Conservation (phyloP, 2,329 filamentous ascomycete species). For the Penicillium olsonii region DNA sequence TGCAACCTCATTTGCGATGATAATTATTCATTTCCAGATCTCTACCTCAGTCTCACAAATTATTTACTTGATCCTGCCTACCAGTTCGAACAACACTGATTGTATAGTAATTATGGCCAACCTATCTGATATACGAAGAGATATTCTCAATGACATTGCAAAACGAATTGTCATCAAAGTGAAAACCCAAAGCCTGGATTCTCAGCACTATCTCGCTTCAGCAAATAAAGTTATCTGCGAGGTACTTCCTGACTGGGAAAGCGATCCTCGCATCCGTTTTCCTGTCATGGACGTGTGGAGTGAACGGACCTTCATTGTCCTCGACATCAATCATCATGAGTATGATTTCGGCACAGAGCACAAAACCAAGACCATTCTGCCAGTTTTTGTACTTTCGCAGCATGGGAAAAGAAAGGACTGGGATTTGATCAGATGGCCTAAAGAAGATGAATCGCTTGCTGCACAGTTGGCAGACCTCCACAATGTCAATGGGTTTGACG, state of each 20-base stretch:
- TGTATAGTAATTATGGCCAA: neutral
- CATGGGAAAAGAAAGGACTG: constrained; percentile 7
- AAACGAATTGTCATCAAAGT: constrained; percentile 10
- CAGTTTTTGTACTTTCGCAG: constrained; percentile 12
- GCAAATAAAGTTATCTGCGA: constrained; percentile 18
- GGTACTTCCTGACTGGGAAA: constrained; percentile 12
- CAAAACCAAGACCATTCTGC: constrained; percentile 7
- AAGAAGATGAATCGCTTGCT: constrained; percentile 13
- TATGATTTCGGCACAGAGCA: constrained; percentile 16
- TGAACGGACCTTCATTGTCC: constrained; percentile 13
- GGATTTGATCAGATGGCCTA: constrained; percentile 13
- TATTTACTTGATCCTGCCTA: too few relatives aligned
- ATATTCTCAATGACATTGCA: neutral
- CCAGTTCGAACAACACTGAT: too few relatives aligned
- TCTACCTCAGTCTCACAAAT: too few relatives aligned
- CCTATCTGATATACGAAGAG: neutral
- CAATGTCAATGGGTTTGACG: constrained; percentile 11
- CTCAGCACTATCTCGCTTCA: constrained; percentile 8
- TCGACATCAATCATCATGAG: constrained; percentile 14
- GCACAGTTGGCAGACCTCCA: constrained; percentile 14
- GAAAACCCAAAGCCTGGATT: constrained; percentile 2
- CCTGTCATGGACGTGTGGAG: constrained; percentile 13
- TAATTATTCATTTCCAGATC: too few relatives aligned
- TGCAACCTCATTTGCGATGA: too few relatives aligned
- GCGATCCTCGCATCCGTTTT: constrained; percentile 13